A percentile compares a stretch with the other conserved stretches of the same genome.
Evolutionary conservation across 352 stramenopile genomes (phyloP).

Genomic region (Phytophthora megakarya): DNA sequence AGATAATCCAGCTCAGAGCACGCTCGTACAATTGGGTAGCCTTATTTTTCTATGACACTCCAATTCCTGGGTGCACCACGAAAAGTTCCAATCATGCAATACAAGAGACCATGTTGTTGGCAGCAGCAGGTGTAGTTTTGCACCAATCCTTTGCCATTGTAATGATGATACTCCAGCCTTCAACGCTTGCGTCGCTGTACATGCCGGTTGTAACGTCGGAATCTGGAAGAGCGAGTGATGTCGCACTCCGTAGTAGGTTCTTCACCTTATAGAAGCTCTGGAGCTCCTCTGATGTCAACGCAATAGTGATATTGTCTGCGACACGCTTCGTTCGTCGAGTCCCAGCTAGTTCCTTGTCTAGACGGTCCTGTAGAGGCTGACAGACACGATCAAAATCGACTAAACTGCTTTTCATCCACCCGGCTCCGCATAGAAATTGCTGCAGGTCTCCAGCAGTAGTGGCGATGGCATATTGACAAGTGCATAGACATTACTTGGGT

Average conservation of each 20-base stretch:
- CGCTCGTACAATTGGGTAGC: background rate
- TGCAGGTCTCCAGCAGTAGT: too few species aligned
- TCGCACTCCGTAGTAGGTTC: background rate
- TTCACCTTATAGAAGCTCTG: background rate
- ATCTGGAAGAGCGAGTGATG: background rate
- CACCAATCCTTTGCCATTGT: background rate
- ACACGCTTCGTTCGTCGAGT: background rate
- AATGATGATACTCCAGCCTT: background rate
- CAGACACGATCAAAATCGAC: too few species aligned
- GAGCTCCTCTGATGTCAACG: background rate
- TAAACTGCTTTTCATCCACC: too few species aligned
- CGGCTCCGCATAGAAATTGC: too few species aligned
- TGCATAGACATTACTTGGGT: too few species aligned
- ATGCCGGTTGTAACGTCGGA: background rate
- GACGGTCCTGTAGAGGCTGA: too few species aligned
- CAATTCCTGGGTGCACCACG: background rate
- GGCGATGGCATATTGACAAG: too few species aligned
- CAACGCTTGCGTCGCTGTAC: background rate
- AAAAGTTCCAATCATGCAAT: slow-evolving; percentile 9
- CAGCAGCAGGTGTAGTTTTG: background rate
- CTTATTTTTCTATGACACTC: slow-evolving; percentile 12
- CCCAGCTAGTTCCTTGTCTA: too few species aligned
- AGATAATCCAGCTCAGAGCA: slow-evolving; percentile 9
- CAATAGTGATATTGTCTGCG: background rate
- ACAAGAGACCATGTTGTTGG: background rate